Base-by-base conservation (phyloP, 1,139 yeast genomes). In the Debaryomyces subglobosus region DNA sequence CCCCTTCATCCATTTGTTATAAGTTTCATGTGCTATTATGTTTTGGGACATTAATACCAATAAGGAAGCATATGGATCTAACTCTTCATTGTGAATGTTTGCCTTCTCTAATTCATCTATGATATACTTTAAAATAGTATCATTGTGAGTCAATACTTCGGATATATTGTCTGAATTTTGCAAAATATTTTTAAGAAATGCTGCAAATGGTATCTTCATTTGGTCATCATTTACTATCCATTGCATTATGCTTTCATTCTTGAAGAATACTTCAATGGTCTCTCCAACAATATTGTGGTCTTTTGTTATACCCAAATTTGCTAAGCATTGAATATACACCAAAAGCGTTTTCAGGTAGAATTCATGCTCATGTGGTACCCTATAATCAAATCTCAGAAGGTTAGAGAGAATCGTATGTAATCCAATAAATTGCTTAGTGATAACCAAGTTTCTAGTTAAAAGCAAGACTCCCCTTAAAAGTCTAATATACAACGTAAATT, bases 1-100 rank as follows among this genome's bases (percentile, higher is more conserved):
- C 9, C 13, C 42, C 7, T 41, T 43, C 4, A 64, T 44, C 63
- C 63, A 68, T 18, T 56, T 59, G 9, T 49, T 54, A 46, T 58
- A 68, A 21, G 62, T 52, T 48, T 69, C 70, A 45, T 65, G 64
- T 13, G 61, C 55, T 20, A 60, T 56, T 9, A 61, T 42, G 16
- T 47, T 54, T 40, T 58, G 57, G 4, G 60, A 45, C 8, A 30
- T 10, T 13, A 34, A 61, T 45, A 18, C 47, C 48, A 5, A 62
- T 32, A 21, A 61, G 29, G 7, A 43, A 18, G n/a, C 25, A 9
- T 25, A 25, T 34, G 38, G 44, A 15, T 39, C 24, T 13, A 37
- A 24, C 8, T 44, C 46, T 34, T 24, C 32, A 15, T 13, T 12
- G 29, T 30, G 16, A 10, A 25, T 20, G 30, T 37, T 39, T 6